phyloP scores from a whole-genome alignment of 176 grass and related monocot genomes.

The Pontederia crassipes region DNA sequence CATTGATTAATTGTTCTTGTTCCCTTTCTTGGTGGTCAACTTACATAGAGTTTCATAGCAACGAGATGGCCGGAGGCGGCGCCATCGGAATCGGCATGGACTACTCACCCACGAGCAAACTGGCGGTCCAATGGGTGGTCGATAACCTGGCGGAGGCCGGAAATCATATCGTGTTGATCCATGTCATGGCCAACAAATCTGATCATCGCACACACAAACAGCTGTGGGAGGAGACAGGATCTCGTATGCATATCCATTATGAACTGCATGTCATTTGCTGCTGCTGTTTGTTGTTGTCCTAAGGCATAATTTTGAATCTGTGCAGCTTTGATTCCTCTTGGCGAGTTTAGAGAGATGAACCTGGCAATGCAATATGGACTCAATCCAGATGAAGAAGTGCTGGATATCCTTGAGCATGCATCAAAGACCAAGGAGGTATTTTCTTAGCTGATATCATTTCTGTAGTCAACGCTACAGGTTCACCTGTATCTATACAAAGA shows the following conservation, averaged over 20 bases:
- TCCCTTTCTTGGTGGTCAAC: too few relatives aligned
- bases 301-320: background rate
- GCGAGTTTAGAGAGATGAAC: conserved; percentile 76
- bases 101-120: conserved; percentile 74
- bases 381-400: conserved; percentile 41
- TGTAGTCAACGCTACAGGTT: background rate
- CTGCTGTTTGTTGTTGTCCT: background rate
- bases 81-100: conserved; percentile 58
- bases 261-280: background rate
- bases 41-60: too few relatives aligned
- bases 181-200: conserved; percentile 39
- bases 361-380: conserved; percentile 42
- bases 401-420: conserved; percentile 45
- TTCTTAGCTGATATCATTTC: background rate
- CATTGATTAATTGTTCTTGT: too few relatives aligned
- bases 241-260: conserved; percentile 24
- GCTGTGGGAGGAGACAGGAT: conserved; percentile 57
- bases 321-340: conserved; percentile 72
- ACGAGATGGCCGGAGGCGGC: conserved; percentile 17
- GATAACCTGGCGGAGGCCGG: conserved; percentile 36
- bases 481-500: background rate
- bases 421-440: conserved; percentile 55
- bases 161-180: conserved; percentile 48
- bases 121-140: conserved; percentile 39
- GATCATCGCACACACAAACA: conserved; percentile 43